Percentiles rank a stretch among this genome's conserved stretches.
phyloP scores from a whole-genome alignment of 306 rosid species.

The Luffa acutangula region DNA sequence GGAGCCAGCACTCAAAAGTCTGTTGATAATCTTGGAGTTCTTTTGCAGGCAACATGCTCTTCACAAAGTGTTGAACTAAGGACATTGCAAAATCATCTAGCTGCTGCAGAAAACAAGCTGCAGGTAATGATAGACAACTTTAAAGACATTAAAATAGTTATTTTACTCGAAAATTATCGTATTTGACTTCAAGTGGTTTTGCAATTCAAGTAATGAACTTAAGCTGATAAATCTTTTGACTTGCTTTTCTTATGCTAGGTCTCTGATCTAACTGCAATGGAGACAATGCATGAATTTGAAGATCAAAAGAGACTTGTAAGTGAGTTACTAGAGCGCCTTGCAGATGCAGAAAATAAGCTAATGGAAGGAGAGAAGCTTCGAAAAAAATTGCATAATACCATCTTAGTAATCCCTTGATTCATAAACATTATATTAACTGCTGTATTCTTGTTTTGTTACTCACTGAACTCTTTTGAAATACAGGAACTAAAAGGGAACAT shows the following conservation, averaged over 20 bases:
- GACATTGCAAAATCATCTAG: constrained; percentile 45
- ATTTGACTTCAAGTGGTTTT: not conserved
- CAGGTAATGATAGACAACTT: constrained; percentile 46
- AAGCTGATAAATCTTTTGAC: not conserved
- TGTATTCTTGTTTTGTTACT: not conserved
- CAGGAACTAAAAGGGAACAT: constrained; percentile 96
- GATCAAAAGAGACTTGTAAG: constrained; percentile 52
- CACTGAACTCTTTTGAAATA: constrained; percentile 17
- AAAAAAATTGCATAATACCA: constrained; percentile 81
- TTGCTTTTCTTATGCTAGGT: constrained; percentile 29
- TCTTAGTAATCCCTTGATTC: constrained; percentile 49
- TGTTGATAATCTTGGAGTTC: not conserved
- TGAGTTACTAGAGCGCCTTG: constrained; percentile 59
- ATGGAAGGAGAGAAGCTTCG: constrained; percentile 82
- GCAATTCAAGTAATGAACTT: not conserved
- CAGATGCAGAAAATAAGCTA: constrained; percentile 69
- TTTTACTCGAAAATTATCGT: not conserved
- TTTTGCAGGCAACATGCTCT: constrained; percentile 56
- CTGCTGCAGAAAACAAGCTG: constrained; percentile 51
- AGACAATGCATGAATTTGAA: constrained; percentile 70
- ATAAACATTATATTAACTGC: not conserved
- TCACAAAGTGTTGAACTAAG: constrained; percentile 49
- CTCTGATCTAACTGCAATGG: constrained; percentile 58
- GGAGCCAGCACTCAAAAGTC: not conserved
- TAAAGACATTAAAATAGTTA: not conserved